These are phyloP conservation scores for Capronia epimyces DNA, from an alignment of 2,329 filamentous ascomycete species.

Conservation along the genomic window DNA sequence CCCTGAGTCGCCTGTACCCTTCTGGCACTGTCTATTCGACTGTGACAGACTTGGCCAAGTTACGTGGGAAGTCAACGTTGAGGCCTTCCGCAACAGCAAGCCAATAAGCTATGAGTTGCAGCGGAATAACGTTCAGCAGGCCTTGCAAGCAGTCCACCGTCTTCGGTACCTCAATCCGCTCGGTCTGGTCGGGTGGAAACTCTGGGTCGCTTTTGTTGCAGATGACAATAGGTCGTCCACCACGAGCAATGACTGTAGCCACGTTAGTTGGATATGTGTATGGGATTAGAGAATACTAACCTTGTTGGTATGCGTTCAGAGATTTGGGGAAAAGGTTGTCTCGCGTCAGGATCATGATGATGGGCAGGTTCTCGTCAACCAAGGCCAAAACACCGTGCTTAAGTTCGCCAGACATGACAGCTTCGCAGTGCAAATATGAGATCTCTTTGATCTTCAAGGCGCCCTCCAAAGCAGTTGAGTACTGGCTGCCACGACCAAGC, in stretches of 20 bases:
- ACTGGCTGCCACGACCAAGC: conserved; percentile 90
- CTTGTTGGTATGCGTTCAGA: conserved; percentile 98
- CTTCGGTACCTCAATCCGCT: conserved; percentile 96
- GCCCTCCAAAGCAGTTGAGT: conserved; percentile 91
- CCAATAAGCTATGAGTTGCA: conserved; percentile 99
- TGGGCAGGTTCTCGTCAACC: conserved; percentile 96
- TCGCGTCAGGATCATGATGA: conserved; percentile 98
- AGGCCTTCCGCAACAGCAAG: conserved; percentile 90
- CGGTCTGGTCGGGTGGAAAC: conserved; percentile 79
- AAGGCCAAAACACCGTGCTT: conserved; percentile 98
- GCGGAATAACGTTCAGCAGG: conserved; percentile 92
- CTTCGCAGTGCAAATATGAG: conserved; percentile 98
- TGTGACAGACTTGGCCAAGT: conserved; percentile 97
- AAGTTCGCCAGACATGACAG: conserved; percentile 98
- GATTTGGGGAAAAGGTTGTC: conserved; percentile 97
- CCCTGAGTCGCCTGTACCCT: background rate
- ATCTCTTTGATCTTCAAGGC: conserved; percentile 99
- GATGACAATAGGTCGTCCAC: conserved; percentile 95
- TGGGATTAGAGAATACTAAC: conserved; percentile 40
- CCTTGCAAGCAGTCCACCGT: conserved; percentile 95
- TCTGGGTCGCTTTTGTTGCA: conserved; percentile 88
- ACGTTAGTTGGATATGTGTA: conserved; percentile 32
- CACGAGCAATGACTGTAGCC: conserved; percentile 76
- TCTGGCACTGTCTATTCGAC: conserved; percentile 61
- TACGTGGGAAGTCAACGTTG: conserved; percentile 97